Conservation (phyloP, 345 rosid species). For the Ricinus communis region DNA sequence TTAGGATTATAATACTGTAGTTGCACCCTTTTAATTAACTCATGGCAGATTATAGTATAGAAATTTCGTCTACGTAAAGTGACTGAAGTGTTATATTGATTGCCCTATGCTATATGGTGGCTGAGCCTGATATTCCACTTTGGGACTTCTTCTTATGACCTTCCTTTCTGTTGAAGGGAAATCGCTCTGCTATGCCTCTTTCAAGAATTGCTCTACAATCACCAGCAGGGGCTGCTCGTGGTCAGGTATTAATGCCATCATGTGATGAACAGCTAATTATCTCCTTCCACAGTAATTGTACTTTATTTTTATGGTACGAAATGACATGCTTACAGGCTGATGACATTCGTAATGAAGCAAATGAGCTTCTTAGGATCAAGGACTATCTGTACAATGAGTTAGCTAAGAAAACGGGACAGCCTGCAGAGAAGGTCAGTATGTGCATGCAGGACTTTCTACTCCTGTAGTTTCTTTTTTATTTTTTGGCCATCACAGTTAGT, state of each 20-base stretch:
- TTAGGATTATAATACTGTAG: neutral
- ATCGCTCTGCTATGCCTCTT: conserved; percentile 71
- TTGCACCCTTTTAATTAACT: neutral
- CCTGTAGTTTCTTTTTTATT: neutral
- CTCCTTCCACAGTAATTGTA: neutral
- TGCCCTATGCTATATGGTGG: too few relatives aligned
- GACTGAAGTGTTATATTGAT: neutral
- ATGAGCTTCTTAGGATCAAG: conserved; percentile 74
- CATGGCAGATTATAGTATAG: too few relatives aligned
- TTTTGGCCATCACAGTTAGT: neutral
- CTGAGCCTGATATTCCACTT: conserved; percentile 5
- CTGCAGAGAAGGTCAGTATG: conserved; percentile 66
- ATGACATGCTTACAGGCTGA: conserved; percentile 54
- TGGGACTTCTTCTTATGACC: conserved; percentile 7
- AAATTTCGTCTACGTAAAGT: conserved; percentile 1
- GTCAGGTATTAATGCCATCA: conserved; percentile 51
- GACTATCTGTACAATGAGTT: conserved; percentile 75
- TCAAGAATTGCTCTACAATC: conserved; percentile 66
- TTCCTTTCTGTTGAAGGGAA: conserved; percentile 42
- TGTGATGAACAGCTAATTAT: conserved; percentile 1
- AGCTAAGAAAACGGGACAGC: conserved; percentile 78
- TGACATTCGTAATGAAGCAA: conserved; percentile 72
- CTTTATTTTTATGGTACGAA: conserved; percentile 2
- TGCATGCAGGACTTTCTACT: neutral
- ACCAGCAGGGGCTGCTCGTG: conserved; percentile 83